A percentile compares a stretch with the other conserved stretches of the same genome.
These are phyloP conservation scores for Colletotrichum graminicola DNA, from an alignment of 2,329 filamentous ascomycete species.

Conservation along the genomic window DNA sequence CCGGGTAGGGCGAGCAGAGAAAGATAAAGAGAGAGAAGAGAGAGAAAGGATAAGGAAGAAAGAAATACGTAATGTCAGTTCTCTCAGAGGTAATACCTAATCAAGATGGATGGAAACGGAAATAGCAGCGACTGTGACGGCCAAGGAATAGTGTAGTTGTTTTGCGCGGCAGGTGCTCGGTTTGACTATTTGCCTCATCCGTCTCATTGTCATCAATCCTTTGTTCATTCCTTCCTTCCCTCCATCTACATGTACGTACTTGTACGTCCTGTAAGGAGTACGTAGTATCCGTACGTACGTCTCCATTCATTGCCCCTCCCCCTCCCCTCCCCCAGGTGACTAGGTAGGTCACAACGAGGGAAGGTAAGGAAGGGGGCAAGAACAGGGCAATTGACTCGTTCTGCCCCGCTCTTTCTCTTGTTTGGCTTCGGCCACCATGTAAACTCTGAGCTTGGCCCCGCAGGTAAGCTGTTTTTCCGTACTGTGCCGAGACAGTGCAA, in stretches of 20 bases:
- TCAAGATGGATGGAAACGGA: background rate
- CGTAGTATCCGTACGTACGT: too few relatives aligned
- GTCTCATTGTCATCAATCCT: background rate
- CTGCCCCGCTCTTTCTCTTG: conserved; percentile 32
- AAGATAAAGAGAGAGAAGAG: background rate
- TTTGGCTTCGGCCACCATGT: conserved; percentile 7
- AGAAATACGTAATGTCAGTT: too few relatives aligned
- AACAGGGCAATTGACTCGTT: conserved; percentile 35
- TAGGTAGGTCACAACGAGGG: background rate
- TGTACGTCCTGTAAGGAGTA: too few relatives aligned
- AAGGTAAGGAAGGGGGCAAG: background rate
- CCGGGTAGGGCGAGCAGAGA: background rate
- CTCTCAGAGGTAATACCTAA: background rate
- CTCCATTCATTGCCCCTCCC: too few relatives aligned
- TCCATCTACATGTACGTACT: too few relatives aligned
- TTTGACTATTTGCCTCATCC: background rate
- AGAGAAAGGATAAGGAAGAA: background rate
- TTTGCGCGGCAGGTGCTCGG: background rate
- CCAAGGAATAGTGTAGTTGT: background rate
- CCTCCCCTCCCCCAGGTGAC: background rate
- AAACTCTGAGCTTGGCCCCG: conserved; percentile 21
- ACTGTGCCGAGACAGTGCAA: background rate
- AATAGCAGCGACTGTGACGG: background rate
- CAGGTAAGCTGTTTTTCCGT: conserved; percentile 19
- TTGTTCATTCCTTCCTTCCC: background rate